Percentiles rank a stretch among this genome's conserved stretches.
These are phyloP conservation scores for Jimgerdemannia lactiflua DNA, from an alignment of 192 early-diverging fungal species.

Conservation along the genomic window DNA sequence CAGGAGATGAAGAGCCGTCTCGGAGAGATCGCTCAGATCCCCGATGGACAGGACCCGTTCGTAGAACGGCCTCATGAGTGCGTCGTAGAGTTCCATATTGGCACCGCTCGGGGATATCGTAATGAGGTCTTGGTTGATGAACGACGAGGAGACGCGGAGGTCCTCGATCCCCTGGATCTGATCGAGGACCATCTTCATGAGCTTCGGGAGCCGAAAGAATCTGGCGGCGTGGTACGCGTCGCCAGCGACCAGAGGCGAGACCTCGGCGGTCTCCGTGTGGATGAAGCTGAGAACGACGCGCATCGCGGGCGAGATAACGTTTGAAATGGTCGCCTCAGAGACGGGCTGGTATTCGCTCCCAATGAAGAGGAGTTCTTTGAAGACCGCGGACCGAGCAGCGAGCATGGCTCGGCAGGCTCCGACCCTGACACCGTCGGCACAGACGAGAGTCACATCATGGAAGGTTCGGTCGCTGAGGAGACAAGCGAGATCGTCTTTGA, in stretches of 20 bases:
- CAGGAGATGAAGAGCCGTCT: not conserved
- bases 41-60: not conserved
- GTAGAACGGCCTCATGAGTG: not conserved
- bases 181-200: not conserved
- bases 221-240: not conserved
- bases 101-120: not conserved
- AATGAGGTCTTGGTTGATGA: not conserved
- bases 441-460: not conserved
- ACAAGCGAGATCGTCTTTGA: not conserved
- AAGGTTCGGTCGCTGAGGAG: not conserved
- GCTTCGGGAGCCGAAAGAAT: not conserved
- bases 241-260: not conserved
- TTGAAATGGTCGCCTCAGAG: not conserved
- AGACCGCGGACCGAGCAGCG: not conserved
- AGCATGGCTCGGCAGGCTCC: not conserved
- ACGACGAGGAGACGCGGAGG: not conserved
- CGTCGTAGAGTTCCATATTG: not conserved
- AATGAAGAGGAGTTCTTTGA: not conserved
- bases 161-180: not conserved
- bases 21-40: not conserved
- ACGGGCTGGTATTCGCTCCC: not conserved
- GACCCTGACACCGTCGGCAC: not conserved
- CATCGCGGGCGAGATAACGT: not conserved
- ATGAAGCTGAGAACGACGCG: not conserved
- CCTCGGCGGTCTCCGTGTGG: not conserved